Percentiles rank a stretch among this genome's conserved stretches.
phyloP scores from a whole-genome alignment of 2,329 filamentous ascomycete genomes.

The Blastomyces gilchristii region DNA sequence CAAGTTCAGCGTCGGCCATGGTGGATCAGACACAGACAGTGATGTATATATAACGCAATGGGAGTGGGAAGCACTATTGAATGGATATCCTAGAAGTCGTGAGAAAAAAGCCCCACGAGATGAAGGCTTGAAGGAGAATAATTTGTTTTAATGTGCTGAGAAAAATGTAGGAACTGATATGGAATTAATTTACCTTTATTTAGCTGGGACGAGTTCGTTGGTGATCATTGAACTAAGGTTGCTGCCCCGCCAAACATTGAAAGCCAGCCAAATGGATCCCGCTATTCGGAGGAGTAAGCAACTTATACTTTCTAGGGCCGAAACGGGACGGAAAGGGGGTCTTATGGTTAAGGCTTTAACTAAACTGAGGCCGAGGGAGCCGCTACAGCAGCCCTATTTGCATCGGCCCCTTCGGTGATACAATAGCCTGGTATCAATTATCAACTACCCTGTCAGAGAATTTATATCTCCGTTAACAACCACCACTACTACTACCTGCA shows the following conservation, averaged over 20 bases:
- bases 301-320: no score
- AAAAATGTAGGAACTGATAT: not conserved
- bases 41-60: not conserved
- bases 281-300: no score
- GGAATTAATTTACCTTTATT: not conserved
- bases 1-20: constrained; percentile 58
- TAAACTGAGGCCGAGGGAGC: no score
- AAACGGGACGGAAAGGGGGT: no score
- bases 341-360: no score
- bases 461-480: no score
- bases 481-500: no score
- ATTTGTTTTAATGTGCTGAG: not conserved
- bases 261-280: no score
- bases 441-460: no score
- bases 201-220: not conserved
- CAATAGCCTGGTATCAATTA: no score
- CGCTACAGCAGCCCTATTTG: no score
- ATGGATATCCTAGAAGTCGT: not conserved
- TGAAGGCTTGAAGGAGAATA: not conserved
- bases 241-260: not conserved
- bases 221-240: not conserved
- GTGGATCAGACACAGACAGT: constrained; percentile 17
- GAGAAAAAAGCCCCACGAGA: not conserved
- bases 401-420: no score
- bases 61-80: not conserved